Evolutionary conservation across 176 grass and related monocot species (phyloP).

Genomic region (Raddia guianensis): DNA sequence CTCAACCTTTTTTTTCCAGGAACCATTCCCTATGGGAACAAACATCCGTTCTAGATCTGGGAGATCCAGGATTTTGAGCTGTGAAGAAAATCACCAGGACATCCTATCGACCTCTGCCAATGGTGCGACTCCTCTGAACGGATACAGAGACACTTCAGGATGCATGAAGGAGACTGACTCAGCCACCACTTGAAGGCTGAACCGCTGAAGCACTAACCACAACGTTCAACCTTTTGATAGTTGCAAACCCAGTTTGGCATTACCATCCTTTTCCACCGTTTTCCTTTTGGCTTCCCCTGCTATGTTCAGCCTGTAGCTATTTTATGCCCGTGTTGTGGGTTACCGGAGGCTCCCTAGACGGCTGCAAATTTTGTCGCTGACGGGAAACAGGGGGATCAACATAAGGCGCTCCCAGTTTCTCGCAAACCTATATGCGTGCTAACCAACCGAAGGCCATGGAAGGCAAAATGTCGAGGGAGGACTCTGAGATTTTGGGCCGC

Average conservation of each 20-base stretch:
- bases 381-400: conserved; percentile 15
- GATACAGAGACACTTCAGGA: conserved; percentile 36
- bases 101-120: conserved; percentile 42
- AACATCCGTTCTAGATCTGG: conserved; percentile 77
- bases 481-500: conserved; percentile 65
- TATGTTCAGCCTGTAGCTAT: conserved; percentile 28
- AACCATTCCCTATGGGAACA: conserved; percentile 84
- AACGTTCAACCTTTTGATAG: conserved; percentile 32
- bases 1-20: conserved; percentile 43
- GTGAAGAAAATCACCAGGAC: conserved; percentile 65
- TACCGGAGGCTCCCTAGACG: conserved; percentile 10
- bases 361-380: conserved; percentile 42
- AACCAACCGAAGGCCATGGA: conserved; percentile 45
- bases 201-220: conserved; percentile 49
- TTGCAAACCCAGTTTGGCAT: conserved; percentile 18
- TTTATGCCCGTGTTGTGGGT: conserved; percentile 14
- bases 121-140: conserved; percentile 28
- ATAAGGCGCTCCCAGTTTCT: conserved; percentile 35
- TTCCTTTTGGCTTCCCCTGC: background rate
- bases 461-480: conserved; percentile 45
- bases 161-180: conserved; percentile 53
- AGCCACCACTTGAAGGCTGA: conserved; percentile 20
- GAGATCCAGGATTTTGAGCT: conserved; percentile 62
- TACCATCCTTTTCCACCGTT: conserved; percentile 1
- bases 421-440: conserved; percentile 27